These are phyloP conservation scores for Tetraselmis striata DNA, from an alignment of 139 green algal species.

Conservation along the genomic window DNA sequence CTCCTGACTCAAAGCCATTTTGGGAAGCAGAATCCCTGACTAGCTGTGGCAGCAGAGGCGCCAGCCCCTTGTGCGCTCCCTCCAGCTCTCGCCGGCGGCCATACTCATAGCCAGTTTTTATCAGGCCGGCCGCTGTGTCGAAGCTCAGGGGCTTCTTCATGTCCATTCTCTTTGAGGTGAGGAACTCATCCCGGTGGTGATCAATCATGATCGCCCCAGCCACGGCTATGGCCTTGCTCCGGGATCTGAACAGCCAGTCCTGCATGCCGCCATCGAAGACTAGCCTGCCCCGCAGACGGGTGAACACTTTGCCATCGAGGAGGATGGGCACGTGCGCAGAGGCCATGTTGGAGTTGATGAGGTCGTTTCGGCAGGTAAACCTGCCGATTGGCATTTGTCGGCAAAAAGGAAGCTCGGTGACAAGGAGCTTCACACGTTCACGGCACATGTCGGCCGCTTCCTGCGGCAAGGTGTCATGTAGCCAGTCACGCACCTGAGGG, in stretches of 20 bases:
- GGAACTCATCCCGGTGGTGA: not conserved
- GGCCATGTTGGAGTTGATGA: conserved; percentile 3
- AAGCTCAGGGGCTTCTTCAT: not conserved
- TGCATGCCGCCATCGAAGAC: not conserved
- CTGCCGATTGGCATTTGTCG: not conserved
- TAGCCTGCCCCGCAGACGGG: not conserved
- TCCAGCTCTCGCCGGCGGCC: too few species aligned
- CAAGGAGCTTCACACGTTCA: not conserved
- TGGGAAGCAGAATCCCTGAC: too few species aligned
- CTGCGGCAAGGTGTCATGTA: not conserved
- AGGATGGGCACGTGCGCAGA: conserved; percentile 4
- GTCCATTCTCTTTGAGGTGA: not conserved
- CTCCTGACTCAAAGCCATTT: too few species aligned
- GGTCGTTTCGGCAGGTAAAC: conserved; percentile 3
- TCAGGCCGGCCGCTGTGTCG: too few species aligned
- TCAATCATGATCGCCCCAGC: not conserved
- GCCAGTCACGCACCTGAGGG: not conserved
- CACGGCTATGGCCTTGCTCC: not conserved
- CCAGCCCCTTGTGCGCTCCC: too few species aligned
- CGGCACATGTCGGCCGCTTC: not conserved
- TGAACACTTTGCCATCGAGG: not conserved
- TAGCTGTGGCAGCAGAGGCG: too few species aligned
- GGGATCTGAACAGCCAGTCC: not conserved
- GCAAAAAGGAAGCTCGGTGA: not conserved
- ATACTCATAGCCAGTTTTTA: too few species aligned